Conservation (phyloP, 495 filamentous ascomycete species). For the Penicillium silybi region DNA sequence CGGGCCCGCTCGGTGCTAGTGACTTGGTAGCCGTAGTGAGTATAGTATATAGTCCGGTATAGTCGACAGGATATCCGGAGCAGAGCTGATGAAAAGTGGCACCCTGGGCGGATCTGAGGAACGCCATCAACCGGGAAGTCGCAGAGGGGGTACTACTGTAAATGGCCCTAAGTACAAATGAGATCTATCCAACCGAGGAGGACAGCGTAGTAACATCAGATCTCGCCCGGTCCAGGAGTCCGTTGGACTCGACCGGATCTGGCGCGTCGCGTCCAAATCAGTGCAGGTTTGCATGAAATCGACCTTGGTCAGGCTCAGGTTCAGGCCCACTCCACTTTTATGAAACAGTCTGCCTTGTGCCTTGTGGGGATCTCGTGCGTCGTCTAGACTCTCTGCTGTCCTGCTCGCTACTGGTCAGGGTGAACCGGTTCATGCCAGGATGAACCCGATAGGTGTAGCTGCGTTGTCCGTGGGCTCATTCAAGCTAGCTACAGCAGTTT, state of each 20-base stretch:
- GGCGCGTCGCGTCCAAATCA: conserved; percentile 5
- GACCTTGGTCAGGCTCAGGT: conserved; percentile 1
- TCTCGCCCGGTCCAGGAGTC: conserved; percentile 6
- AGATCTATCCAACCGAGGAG: not conserved
- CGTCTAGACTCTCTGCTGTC: not conserved
- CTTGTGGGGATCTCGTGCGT: conserved; percentile 6
- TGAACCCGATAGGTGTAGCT: not conserved
- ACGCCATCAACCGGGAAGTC: conserved; percentile 18
- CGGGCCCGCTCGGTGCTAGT: too few relatives aligned
- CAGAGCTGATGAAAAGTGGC: conserved; percentile 4
- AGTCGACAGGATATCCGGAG: too few relatives aligned
- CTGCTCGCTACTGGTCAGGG: not conserved
- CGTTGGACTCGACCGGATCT: conserved; percentile 19
- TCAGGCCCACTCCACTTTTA: conserved; percentile 7
- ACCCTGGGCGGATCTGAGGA: conserved; percentile 8
- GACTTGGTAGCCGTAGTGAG: too few relatives aligned
- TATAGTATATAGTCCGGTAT: too few relatives aligned
- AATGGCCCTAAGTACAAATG: not conserved
- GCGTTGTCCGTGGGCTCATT: not conserved
- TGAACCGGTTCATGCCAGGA: conserved; percentile 10
- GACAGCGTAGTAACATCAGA: not conserved
- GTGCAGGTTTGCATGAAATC: not conserved
- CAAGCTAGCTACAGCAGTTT: too few relatives aligned
- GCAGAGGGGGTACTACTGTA: not conserved
- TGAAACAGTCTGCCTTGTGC: conserved; percentile 10